These are phyloP conservation scores for Ustilago loliicola DNA, from an alignment of 1,284 basidiomycete species.

Conservation along the genomic window DNA sequence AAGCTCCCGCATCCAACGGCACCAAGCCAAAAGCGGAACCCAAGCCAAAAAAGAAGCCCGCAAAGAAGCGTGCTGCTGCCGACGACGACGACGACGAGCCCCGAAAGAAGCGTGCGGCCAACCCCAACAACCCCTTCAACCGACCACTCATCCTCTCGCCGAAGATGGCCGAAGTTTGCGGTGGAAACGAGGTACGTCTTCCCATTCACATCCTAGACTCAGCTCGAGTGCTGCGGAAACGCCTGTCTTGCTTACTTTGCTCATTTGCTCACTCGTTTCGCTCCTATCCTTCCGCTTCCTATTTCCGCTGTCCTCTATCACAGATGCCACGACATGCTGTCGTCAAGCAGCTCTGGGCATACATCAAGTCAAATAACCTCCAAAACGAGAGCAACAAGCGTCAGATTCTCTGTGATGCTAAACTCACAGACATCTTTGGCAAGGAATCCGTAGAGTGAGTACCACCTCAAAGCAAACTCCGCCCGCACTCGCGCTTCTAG, in stretches of 20 bases:
- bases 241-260: neutral
- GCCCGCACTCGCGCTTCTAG: neutral
- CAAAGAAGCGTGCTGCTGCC: conserved; percentile 39
- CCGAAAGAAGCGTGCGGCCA: conserved; percentile 58
- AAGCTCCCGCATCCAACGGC: conserved; percentile 40
- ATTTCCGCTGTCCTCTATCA: conserved; percentile 71
- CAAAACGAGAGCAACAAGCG: conserved; percentile 84
- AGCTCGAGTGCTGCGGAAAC: neutral
- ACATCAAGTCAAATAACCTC: conserved; percentile 82
- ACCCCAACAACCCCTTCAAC: conserved; percentile 69
- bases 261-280: neutral
- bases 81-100: conserved; percentile 51
- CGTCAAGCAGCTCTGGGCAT: conserved; percentile 86
- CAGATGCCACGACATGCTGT: conserved; percentile 85
- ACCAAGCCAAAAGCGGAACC: conserved; percentile 45
- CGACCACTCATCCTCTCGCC: conserved; percentile 62
- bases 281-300: conserved; percentile 1
- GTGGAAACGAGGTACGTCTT: conserved; percentile 59
- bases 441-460: conserved; percentile 78
- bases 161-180: conserved; percentile 66
- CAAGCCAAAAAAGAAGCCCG: conserved; percentile 64
- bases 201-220: neutral
- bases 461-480: neutral
- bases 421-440: conserved; percentile 79
- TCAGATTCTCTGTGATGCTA: conserved; percentile 81